These are phyloP conservation scores for Didymella segeticola DNA, from an alignment of 2,329 filamentous ascomycete species.

Conservation along the genomic window DNA sequence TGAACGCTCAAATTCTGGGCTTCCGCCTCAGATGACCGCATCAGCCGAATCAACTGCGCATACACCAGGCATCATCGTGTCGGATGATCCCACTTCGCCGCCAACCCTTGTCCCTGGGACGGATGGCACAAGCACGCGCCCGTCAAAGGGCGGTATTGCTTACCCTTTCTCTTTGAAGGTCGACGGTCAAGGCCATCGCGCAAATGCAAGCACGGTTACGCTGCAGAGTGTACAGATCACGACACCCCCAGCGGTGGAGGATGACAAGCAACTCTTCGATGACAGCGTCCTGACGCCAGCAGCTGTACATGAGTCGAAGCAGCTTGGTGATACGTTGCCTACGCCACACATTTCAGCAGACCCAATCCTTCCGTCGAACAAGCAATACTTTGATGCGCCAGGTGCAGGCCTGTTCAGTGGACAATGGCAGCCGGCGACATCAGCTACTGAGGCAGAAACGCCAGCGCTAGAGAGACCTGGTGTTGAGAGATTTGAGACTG, in stretches of 20 bases:
- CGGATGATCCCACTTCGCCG: conserved; percentile 34
- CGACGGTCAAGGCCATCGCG: conserved; percentile 49
- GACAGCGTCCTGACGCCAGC: conserved; percentile 27
- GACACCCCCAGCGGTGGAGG: conserved; percentile 30
- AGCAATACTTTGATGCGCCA: conserved; percentile 55
- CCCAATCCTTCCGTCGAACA: conserved; percentile 21
- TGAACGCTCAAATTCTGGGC: conserved; percentile 34
- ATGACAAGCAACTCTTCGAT: conserved; percentile 14
- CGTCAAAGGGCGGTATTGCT: conserved; percentile 72
- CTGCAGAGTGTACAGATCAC: conserved; percentile 52
- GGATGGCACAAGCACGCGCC: conserved; percentile 65
- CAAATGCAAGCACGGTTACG: conserved; percentile 75
- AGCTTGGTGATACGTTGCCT: conserved; percentile 10
- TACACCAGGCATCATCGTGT: conserved; percentile 29
- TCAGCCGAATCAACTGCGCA: conserved; percentile 14
- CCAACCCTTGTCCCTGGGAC: conserved; percentile 55
- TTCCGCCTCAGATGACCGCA: conserved; percentile 26
- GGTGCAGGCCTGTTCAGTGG: conserved; percentile 28
- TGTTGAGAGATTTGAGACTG: conserved; percentile 66
- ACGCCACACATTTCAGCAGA: conserved; percentile 16
- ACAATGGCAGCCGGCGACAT: conserved; percentile 14
- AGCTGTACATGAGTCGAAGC: conserved; percentile 25
- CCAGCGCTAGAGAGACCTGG: conserved; percentile 30
- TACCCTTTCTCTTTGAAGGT: conserved; percentile 75
- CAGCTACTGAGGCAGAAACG: conserved; percentile 8